These are phyloP conservation scores for Ambrosiella cleistominuta DNA, from an alignment of 2,329 filamentous ascomycete genomes.

Conservation along the genomic window DNA sequence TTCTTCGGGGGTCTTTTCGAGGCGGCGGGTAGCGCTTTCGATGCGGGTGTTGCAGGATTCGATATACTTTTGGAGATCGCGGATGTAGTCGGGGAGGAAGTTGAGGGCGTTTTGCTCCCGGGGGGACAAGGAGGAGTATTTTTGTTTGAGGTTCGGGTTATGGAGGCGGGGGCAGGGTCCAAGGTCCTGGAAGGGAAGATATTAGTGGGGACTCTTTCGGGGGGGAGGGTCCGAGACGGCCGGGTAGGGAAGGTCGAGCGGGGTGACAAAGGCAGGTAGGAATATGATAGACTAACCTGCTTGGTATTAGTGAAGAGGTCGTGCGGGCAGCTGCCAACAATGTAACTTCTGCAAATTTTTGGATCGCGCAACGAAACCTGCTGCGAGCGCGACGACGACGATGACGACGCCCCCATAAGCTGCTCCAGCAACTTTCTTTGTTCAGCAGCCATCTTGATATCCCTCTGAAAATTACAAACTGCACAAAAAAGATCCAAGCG, in stretches of 20 bases:
- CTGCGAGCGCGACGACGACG: constrained; percentile 50
- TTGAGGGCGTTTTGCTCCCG: constrained; percentile 61
- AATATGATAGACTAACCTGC: constrained; percentile 28
- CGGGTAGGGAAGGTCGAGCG: constrained; percentile 28
- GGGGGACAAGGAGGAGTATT: constrained; percentile 62
- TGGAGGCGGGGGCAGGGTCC: constrained; percentile 79
- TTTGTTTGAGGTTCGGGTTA: constrained; percentile 69
- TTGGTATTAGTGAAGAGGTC: constrained; percentile 99
- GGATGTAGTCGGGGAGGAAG: constrained; percentile 93
- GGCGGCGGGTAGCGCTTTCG: constrained; percentile 67
- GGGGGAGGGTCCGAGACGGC: constrained; percentile 72
- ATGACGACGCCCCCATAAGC: constrained; percentile 59
- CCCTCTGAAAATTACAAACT: too few relatives aligned
- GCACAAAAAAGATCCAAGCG: too few relatives aligned
- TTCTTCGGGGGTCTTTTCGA: constrained; percentile 97
- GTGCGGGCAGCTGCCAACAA: constrained; percentile 87
- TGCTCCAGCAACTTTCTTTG: constrained; percentile 98
- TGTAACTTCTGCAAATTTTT: constrained; percentile 87
- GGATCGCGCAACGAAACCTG: constrained; percentile 79
- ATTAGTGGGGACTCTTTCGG: constrained; percentile 33
- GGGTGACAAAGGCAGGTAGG: background rate
- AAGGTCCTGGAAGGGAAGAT: constrained; percentile 38
- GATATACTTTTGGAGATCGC: constrained; percentile 91
- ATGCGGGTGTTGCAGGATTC: constrained; percentile 92
- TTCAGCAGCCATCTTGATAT: constrained; percentile 67